These are phyloP conservation scores for Globisporangium mamillatum DNA, from an alignment of 352 stramenopile genomes.

Conservation along the genomic window DNA sequence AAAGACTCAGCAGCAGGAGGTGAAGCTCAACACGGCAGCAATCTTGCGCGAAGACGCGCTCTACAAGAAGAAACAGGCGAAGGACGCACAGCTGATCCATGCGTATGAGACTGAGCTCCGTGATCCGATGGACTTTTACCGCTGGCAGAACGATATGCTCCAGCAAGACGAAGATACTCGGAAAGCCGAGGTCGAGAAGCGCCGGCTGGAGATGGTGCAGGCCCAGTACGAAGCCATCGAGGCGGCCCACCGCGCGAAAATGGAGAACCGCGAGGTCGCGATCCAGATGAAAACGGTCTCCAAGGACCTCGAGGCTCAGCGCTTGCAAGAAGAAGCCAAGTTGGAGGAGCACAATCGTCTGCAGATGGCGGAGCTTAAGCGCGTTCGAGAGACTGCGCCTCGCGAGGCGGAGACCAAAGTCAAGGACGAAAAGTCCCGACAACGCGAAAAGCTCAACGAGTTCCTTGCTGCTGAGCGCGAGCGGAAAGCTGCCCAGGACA, in stretches of 20 bases:
- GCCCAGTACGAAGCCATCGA: constrained; percentile 79
- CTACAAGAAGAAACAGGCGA: constrained; percentile 90
- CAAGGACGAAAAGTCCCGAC: constrained; percentile 51
- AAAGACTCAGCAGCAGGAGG: constrained; percentile 28
- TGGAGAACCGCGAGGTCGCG: constrained; percentile 83
- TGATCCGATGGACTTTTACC: constrained; percentile 89
- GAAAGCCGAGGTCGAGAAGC: constrained; percentile 69
- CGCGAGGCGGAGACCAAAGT: constrained; percentile 69
- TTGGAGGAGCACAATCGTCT: constrained; percentile 53
- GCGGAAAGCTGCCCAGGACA: constrained; percentile 56
- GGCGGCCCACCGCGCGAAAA: constrained; percentile 54
- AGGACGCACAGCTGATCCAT: constrained; percentile 83
- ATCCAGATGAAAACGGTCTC: constrained; percentile 74
- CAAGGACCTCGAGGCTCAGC: constrained; percentile 62
- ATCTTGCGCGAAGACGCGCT: constrained; percentile 91
- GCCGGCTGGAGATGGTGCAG: constrained; percentile 81
- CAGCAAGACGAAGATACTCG: constrained; percentile 70
- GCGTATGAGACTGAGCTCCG: constrained; percentile 89
- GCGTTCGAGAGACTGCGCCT: constrained; percentile 74
- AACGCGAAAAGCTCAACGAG: constrained; percentile 62
- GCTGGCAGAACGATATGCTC: constrained; percentile 87
- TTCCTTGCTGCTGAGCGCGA: constrained; percentile 61
- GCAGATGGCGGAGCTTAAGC: constrained; percentile 64
- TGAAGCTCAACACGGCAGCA: constrained; percentile 88
- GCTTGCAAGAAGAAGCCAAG: constrained; percentile 52